Evolutionary conservation across 2,329 filamentous ascomycete species (phyloP), one percentile per base, ranked within the genome.

Genomic region (Tolypocladium sp.): DNA sequence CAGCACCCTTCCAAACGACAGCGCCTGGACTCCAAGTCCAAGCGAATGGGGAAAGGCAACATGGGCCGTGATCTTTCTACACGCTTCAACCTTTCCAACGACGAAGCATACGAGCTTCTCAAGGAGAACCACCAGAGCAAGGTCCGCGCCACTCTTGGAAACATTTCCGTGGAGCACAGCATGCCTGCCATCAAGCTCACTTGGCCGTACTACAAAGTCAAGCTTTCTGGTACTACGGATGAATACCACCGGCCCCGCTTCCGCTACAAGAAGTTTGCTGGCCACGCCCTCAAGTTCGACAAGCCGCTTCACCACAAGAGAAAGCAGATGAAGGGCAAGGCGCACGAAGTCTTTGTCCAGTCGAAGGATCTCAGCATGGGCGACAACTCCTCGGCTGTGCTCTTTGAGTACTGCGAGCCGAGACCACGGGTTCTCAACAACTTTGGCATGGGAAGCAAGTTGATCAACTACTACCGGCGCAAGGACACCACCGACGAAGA

Each of bases 101-200:
- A 99, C 68, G 89, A 94, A 60, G 92, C 92, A 2, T 99, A 99
- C 71, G 92, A 97, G 69, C 85, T 92, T 61, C 83, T 99, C 52
- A 97, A 97, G 74, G 92, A 96, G 73, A 97, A 97, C 69, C 92
- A 96, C 69, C 91, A 96, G 75, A 92, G 91, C 80, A 97, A 96
- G 74, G 90, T 99, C 62, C 87, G 94, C 65, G 94, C 92, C 57
- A 96, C 91, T 1, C 84, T 99, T 61, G 91, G 92, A 53, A 93
- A 92, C 69, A 85, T 96, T 62, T 87, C 89, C n/a, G 87, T 99
- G 49, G 94, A 99, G 71, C 94, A 99, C 76, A 92, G 90, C 72
- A 81, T 96, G 79, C 93, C 94, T 20, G 94, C 94, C 13, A 80
- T 93, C 68, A 92, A 93, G 69, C 78, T 99, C 46, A 90, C 95